These are phyloP conservation scores for Cucumis hystrix DNA, from an alignment of 306 rosid genomes.

Conservation along the genomic window DNA sequence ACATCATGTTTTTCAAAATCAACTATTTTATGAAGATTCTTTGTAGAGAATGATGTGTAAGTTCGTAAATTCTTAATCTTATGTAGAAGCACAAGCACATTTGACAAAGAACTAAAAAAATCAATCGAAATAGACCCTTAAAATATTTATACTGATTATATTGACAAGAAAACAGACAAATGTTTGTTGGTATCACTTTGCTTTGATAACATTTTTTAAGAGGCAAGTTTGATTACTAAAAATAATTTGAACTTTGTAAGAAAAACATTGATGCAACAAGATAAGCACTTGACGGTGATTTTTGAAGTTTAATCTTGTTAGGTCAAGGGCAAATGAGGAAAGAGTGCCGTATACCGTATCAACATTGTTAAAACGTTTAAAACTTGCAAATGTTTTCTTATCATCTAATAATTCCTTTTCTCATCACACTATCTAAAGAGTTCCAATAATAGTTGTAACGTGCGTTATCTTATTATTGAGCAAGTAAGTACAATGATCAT, in stretches of 20 bases:
- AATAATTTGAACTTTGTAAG: background rate
- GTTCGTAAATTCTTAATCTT: too few species aligned
- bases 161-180: background rate
- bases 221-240: background rate
- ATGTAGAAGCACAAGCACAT: too few species aligned
- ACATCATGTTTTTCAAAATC: background rate
- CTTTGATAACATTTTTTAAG: background rate
- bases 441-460: background rate
- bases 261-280: background rate
- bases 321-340: background rate
- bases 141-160: too few species aligned
- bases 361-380: too few species aligned
- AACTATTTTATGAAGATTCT: background rate
- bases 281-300: background rate
- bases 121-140: too few species aligned
- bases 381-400: background rate
- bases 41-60: too few species aligned
- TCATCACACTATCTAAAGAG: too few species aligned
- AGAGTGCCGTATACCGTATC: too few species aligned
- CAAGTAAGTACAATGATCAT: background rate
- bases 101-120: too few species aligned
- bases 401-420: too few species aligned
- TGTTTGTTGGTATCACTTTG: background rate
- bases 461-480: background rate
- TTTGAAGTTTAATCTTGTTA: background rate